Conservation (phyloP, 352 stramenopile genomes). For the Pythium phragmiticola region DNA sequence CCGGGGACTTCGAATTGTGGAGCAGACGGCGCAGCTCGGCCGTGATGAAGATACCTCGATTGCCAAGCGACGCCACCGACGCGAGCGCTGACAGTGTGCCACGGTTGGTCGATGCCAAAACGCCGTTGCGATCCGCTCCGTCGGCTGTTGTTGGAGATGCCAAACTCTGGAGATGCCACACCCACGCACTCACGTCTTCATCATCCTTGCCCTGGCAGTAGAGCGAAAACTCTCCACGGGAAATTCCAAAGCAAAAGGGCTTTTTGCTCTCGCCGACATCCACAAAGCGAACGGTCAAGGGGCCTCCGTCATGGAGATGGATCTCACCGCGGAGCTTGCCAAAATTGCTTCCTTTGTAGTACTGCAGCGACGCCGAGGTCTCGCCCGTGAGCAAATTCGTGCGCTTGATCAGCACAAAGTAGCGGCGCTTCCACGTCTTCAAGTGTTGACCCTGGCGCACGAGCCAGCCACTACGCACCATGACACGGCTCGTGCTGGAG, state of each 20-base stretch:
- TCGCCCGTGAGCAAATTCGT: constrained; percentile 68
- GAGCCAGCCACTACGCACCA: constrained; percentile 37
- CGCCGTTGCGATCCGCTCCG: constrained; percentile 33
- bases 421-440: constrained; percentile 87
- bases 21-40: constrained; percentile 72
- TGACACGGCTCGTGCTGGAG: constrained; percentile 32
- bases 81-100: constrained; percentile 9
- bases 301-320: constrained; percentile 58
- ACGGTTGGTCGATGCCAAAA: constrained; percentile 2
- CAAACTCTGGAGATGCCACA: constrained; percentile 78
- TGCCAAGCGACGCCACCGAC: constrained; percentile 40
- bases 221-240: constrained; percentile 65
- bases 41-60: constrained; percentile 80
- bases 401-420: constrained; percentile 84
- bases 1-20: constrained; percentile 73
- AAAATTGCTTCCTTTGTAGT: constrained; percentile 87
- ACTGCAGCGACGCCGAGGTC: constrained; percentile 73
- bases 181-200: constrained; percentile 85
- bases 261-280: constrained; percentile 78
- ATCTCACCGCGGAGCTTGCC: constrained; percentile 78
- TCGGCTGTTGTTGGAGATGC: constrained; percentile 28
- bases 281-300: constrained; percentile 70
- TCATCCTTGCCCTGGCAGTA: constrained; percentile 80
- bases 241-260: constrained; percentile 84
- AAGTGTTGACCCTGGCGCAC: constrained; percentile 34